A percentile compares a stretch with the other conserved stretches of the same genome.
Evolutionary conservation across 441 rosid genomes (phyloP).

Genomic region (Brassica balearica): DNA sequence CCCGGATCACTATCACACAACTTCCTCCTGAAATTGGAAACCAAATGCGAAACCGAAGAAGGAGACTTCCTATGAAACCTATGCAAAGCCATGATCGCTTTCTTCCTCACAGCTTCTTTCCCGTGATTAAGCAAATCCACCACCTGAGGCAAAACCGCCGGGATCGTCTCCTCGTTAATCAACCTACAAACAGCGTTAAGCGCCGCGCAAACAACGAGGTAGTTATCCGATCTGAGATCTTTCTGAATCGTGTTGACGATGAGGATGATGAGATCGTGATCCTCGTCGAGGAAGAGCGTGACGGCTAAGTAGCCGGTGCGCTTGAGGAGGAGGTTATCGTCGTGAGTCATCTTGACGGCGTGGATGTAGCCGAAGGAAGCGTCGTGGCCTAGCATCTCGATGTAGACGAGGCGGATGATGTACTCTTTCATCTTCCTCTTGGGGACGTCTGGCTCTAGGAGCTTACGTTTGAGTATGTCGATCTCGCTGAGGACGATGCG

Average conservation of each 20-base stretch:
- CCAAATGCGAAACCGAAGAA: conserved; percentile 82
- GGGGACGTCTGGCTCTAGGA: conserved; percentile 87
- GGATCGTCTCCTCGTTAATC: conserved; percentile 98
- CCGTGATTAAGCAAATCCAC: conserved; percentile 80
- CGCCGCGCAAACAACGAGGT: conserved; percentile 86
- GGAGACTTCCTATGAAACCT: conserved; percentile 91
- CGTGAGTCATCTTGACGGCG: conserved; percentile 99
- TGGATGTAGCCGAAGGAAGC: conserved; percentile 97
- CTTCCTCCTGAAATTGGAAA: conserved; percentile 92
- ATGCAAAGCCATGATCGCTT: conserved; percentile 95
- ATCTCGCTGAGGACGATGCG: conserved; percentile 89
- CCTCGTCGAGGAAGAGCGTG: conserved; percentile 88
- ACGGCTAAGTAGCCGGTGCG: conserved; percentile 97
- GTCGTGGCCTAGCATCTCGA: conserved; percentile 99
- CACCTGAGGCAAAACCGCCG: conserved; percentile 90
- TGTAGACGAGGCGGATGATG: conserved; percentile 82
- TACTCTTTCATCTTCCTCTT: conserved; percentile 97
- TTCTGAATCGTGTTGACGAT: conserved; percentile 97
- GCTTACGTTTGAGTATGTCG: conserved; percentile 84
- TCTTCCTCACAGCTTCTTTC: conserved; percentile 95
- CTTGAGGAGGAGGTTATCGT: conserved; percentile 75
- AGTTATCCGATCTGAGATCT: conserved; percentile 94
- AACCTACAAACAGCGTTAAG: conserved; percentile 86
- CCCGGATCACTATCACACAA: conserved; percentile 96
- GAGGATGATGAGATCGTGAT: conserved; percentile 90